A percentile compares a stretch with the other conserved stretches of the same genome.
phyloP scores from a whole-genome alignment of 768 basidiomycete genomes.

The Leccinum rimulosum region DNA sequence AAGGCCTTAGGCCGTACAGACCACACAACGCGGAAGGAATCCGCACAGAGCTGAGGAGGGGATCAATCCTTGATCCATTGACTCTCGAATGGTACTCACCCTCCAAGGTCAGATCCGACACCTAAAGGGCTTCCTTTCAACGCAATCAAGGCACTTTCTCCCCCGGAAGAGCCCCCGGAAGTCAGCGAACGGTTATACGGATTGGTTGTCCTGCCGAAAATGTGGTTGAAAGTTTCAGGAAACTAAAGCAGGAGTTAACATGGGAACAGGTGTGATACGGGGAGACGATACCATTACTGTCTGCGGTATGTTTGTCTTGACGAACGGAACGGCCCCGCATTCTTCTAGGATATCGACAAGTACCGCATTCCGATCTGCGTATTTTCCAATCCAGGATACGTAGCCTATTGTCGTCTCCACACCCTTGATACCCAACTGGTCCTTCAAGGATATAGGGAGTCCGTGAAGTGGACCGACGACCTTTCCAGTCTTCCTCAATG shows the following conservation, averaged over 20 bases:
- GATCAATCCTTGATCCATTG: neutral
- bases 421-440: conserved; percentile 67
- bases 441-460: conserved; percentile 72
- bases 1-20: conserved; percentile 69
- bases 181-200: conserved; percentile 72
- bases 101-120: conserved; percentile 80
- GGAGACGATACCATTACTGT: conserved; percentile 56
- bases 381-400: conserved; percentile 66
- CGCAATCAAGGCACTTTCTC: conserved; percentile 75
- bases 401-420: conserved; percentile 75
- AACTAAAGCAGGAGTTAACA: conserved; percentile 43
- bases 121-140: conserved; percentile 49
- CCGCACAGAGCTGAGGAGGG: conserved; percentile 55
- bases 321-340: conserved; percentile 68
- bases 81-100: conserved; percentile 40
- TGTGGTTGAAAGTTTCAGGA: conserved; percentile 73
- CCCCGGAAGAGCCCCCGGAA: conserved; percentile 80
- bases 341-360: conserved; percentile 65
- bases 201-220: conserved; percentile 78
- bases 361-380: conserved; percentile 55
- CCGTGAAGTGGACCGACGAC: conserved; percentile 73
- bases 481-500: conserved; percentile 58
- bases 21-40: conserved; percentile 69
- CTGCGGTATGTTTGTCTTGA: conserved; percentile 74
- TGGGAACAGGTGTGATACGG: neutral